A percentile compares a stretch with the other conserved stretches of the same genome.
Conservation (phyloP, 1,284 basidiomycete species). For the Malassezia pachydermatis region DNA sequence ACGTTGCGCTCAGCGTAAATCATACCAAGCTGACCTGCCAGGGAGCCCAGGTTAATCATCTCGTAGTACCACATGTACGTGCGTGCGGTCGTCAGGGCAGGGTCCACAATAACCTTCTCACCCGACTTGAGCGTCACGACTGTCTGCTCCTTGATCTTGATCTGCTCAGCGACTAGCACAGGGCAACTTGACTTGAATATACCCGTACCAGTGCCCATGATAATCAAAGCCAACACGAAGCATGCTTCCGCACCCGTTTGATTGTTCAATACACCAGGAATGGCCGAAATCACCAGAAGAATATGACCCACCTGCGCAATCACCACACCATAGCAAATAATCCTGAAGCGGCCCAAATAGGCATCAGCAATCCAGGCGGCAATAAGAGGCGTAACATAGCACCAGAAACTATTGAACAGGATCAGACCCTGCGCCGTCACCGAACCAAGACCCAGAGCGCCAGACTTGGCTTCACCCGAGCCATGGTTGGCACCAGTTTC, state of each 20-base stretch:
- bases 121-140: slow-evolving; percentile 53
- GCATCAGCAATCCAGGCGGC: slow-evolving; percentile 50
- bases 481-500: slow-evolving; percentile 29
- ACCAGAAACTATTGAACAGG: slow-evolving; percentile 45
- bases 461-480: slow-evolving; percentile 17
- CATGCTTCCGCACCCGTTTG: slow-evolving; percentile 55
- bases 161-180: slow-evolving; percentile 52
- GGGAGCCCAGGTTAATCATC: slow-evolving; percentile 45
- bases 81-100: slow-evolving; percentile 55
- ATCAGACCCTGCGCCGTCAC: slow-evolving; percentile 39
- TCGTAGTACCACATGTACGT: slow-evolving; percentile 47
- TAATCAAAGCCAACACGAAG: slow-evolving; percentile 52
- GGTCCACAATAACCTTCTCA: slow-evolving; percentile 72
- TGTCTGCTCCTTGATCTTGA: slow-evolving; percentile 31
- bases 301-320: slow-evolving; percentile 55
- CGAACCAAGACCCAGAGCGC: slow-evolving; percentile 42
- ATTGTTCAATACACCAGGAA: slow-evolving; percentile 60
- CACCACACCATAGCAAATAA: slow-evolving; percentile 49
- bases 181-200: slow-evolving; percentile 59
- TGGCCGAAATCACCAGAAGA: slow-evolving; percentile 61
- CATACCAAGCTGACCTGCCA: slow-evolving; percentile 50
- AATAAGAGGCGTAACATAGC: slow-evolving; percentile 40
- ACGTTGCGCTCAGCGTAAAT: slow-evolving; percentile 47
- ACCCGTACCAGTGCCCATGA: slow-evolving; percentile 56
- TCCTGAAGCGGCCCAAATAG: slow-evolving; percentile 52